These are phyloP conservation scores for Dichotomopilus funicola DNA, from an alignment of 2,329 filamentous ascomycete species.

Conservation along the genomic window DNA sequence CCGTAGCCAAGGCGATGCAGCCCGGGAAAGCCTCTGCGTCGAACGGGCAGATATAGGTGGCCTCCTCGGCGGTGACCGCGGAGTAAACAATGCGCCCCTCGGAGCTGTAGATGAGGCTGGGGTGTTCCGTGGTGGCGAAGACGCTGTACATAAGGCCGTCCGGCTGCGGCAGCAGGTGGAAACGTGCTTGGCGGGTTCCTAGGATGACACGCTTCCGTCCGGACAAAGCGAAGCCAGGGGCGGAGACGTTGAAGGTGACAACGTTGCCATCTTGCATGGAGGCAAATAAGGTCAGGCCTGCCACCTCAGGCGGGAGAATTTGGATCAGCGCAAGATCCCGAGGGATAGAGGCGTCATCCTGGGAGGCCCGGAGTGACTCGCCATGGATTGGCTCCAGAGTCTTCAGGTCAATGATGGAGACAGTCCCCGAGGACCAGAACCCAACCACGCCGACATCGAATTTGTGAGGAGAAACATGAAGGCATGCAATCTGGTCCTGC, in stretches of 20 bases:
- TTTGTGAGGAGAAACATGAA: slow-evolving; percentile 63
- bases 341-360: slow-evolving; percentile 71
- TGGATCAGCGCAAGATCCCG: slow-evolving; percentile 75
- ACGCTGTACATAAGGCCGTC: slow-evolving; percentile 63
- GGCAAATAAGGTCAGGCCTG: slow-evolving; percentile 71
- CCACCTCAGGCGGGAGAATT: slow-evolving; percentile 55
- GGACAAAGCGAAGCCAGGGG: slow-evolving; percentile 57
- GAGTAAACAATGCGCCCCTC: slow-evolving; percentile 88
- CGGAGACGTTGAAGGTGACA: slow-evolving; percentile 66
- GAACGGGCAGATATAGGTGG: slow-evolving; percentile 74
- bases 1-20: slow-evolving; percentile 74
- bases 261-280: slow-evolving; percentile 91
- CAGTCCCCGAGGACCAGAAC: slow-evolving; percentile 77
- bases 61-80: slow-evolving; percentile 83
- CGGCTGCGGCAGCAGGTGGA: slow-evolving; percentile 68
- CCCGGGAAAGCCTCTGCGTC: slow-evolving; percentile 73
- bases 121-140: slow-evolving; percentile 90
- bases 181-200: slow-evolving; percentile 75
- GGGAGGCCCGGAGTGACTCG: slow-evolving; percentile 51
- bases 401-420: slow-evolving; percentile 66
- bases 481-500: slow-evolving; percentile 75
- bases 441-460: slow-evolving; percentile 68
- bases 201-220: slow-evolving; percentile 75
- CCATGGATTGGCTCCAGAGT: slow-evolving; percentile 57
- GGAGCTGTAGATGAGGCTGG: slow-evolving; percentile 84